Conservation (phyloP, 148 eudicot species). For the Rhododendron mucronatum region DNA sequence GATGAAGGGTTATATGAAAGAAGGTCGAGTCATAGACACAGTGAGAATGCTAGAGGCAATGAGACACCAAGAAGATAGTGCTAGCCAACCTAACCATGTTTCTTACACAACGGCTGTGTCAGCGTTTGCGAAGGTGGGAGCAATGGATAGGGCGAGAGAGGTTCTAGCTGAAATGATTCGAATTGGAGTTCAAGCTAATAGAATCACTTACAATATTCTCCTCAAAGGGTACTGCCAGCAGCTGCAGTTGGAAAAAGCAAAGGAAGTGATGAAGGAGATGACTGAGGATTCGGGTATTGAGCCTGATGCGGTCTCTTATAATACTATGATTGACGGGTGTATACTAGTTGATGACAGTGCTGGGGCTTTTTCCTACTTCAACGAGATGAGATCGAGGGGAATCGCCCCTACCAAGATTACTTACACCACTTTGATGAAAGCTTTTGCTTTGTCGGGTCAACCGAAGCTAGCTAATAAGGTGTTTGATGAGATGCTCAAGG, state of each 20-base stretch:
- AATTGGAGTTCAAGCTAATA: constrained; percentile 63
- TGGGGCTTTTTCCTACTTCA: constrained; percentile 72
- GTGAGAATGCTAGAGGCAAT: constrained; percentile 87
- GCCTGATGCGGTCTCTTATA: constrained; percentile 93
- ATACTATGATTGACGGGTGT: constrained; percentile 87
- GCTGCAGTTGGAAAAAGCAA: constrained; percentile 71
- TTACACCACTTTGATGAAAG: constrained; percentile 97
- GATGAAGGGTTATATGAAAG: constrained; percentile 97
- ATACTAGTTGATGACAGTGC: constrained; percentile 79
- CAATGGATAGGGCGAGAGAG: constrained; percentile 72
- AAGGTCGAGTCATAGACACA: constrained; percentile 71
- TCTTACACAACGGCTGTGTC: constrained; percentile 86
- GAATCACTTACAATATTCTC: constrained; percentile 76
- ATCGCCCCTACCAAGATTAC: constrained; percentile 90
- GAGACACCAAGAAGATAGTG: constrained; percentile 69
- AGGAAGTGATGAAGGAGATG: constrained; percentile 68
- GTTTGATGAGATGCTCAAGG: constrained; percentile 89
- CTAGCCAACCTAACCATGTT: constrained; percentile 84
- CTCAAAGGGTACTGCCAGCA: constrained; percentile 92
- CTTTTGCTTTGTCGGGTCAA: constrained; percentile 85
- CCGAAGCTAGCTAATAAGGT: constrained; percentile 78
- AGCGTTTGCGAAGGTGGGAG: constrained; percentile 72
- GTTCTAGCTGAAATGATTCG: constrained; percentile 77
- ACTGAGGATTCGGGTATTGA: constrained; percentile 41
- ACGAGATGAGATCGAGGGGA: constrained; percentile 84